These are phyloP conservation scores for Xylaria sp. DNA, from an alignment of 2,329 filamentous ascomycete species.

Conservation along the genomic window DNA sequence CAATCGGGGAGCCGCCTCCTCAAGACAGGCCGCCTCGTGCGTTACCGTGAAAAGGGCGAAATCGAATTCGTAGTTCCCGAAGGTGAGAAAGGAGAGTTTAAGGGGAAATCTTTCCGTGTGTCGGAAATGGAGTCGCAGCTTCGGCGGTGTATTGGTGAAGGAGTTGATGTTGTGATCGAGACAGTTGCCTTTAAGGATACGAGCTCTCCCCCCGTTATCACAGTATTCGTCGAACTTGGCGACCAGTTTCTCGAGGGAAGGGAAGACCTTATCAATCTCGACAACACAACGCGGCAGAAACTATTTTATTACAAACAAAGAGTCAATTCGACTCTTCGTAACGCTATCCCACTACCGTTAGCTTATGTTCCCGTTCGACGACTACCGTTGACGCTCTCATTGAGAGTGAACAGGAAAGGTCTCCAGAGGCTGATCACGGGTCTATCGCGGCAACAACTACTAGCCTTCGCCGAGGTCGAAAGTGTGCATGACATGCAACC, in stretches of 20 bases:
- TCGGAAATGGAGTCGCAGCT: constrained; percentile 60
- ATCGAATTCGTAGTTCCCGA: constrained; percentile 60
- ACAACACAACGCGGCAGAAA: constrained; percentile 54
- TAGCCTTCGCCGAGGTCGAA: constrained; percentile 53
- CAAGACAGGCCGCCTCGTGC: constrained; percentile 62
- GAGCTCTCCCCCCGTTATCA: constrained; percentile 52
- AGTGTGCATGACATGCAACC: constrained; percentile 52
- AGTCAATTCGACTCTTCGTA: constrained; percentile 55
- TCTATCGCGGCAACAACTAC: constrained; percentile 56
- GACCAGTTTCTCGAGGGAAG: constrained; percentile 52
- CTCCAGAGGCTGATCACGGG: constrained; percentile 58
- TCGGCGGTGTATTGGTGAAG: constrained; percentile 58
- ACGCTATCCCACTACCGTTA: constrained; percentile 56
- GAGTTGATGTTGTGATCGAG: constrained; percentile 61
- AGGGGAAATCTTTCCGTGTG: constrained; percentile 54
- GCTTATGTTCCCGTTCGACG: constrained; percentile 60
- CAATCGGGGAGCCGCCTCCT: constrained; percentile 49
- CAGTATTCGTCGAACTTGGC: constrained; percentile 62
- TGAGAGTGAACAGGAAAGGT: constrained; percentile 61
- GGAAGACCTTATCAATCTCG: constrained; percentile 54
- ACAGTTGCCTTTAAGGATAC: constrained; percentile 58
- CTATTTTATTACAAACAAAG: constrained; percentile 57
- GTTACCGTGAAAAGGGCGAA: constrained; percentile 59
- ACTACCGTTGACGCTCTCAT: constrained; percentile 60
- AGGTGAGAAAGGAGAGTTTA: constrained; percentile 54